These are phyloP conservation scores for Stentor coeruleus DNA, from an alignment of 73 alveolate species.

Conservation along the genomic window DNA sequence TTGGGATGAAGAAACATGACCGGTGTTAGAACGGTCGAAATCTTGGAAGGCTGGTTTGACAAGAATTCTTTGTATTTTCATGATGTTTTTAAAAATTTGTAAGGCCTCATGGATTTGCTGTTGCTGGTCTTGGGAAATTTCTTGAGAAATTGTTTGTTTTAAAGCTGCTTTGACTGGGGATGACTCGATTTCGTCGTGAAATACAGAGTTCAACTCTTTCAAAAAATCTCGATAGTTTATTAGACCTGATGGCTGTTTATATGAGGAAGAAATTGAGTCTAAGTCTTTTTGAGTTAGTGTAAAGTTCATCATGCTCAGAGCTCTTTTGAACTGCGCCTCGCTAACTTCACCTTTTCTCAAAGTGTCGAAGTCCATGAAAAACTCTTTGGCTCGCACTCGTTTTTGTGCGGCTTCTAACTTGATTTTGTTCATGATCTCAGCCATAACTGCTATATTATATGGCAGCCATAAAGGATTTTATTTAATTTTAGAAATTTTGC, in stretches of 20 bases:
- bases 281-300: not conserved
- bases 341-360: conserved; percentile 89
- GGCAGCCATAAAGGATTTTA: too few relatives aligned
- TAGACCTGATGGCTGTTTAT: not conserved
- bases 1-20: conserved; percentile 72
- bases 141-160: not conserved
- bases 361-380: conserved; percentile 84
- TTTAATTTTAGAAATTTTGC: too few relatives aligned
- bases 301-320: conserved; percentile 19
- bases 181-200: conserved; percentile 4
- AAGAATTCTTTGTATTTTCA: conserved; percentile 62
- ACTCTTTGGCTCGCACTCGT: conserved; percentile 77
- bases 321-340: conserved; percentile 72
- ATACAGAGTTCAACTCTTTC: not conserved
- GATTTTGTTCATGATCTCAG: conserved; percentile 50
- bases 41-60: conserved; percentile 74
- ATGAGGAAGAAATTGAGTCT: not conserved
- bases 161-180: conserved; percentile 20
- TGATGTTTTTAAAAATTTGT: conserved; percentile 43
- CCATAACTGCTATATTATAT: conserved; percentile 46
- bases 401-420: conserved; percentile 68
- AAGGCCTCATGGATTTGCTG: conserved; percentile 43
- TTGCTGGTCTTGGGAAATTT: conserved; percentile 53
- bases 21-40: conserved; percentile 77
- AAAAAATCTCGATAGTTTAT: conserved; percentile 9